Evolutionary conservation across 1,139 yeast species (phyloP).

Genomic region (Yamadazyma atlantica): DNA sequence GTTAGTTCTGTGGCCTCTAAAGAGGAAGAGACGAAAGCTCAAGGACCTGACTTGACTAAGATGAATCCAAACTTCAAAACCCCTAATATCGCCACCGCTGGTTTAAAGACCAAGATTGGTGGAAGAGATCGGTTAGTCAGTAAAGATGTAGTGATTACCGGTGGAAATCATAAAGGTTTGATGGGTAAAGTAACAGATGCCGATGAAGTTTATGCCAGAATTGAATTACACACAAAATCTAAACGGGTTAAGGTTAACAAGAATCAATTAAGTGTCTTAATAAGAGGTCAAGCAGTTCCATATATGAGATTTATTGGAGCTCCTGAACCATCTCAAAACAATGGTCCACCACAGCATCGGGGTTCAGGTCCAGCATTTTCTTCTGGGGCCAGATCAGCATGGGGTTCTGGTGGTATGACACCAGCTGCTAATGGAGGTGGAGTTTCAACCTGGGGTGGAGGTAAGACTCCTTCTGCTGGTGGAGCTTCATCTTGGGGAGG

Average conservation of each 20-base stretch:
- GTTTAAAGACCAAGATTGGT: constrained; percentile 53
- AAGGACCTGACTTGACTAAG: constrained; percentile 68
- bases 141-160: constrained; percentile 81
- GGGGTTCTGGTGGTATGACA: constrained; percentile 37
- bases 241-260: constrained; percentile 86
- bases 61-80: constrained; percentile 82
- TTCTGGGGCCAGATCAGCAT: constrained; percentile 40
- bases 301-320: constrained; percentile 78
- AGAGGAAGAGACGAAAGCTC: constrained; percentile 56
- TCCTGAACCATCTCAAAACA: constrained; percentile 17
- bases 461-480: constrained; percentile 33
- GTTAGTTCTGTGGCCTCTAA: constrained; percentile 85
- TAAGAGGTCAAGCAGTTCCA: constrained; percentile 67
- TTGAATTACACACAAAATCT: constrained; percentile 89
- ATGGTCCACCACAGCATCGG: constrained; percentile 17
- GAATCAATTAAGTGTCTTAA: constrained; percentile 68
- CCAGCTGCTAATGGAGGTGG: constrained; percentile 35
- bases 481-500: constrained; percentile 38
- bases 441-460: constrained; percentile 40
- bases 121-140: constrained; percentile 83
- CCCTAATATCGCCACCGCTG: constrained; percentile 45
- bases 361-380: constrained; percentile 43
- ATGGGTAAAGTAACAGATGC: constrained; percentile 93
- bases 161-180: constrained; percentile 92
- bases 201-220: constrained; percentile 86